Conservation (phyloP, 352 stramenopile species). For the Pythium phragmiticola region DNA sequence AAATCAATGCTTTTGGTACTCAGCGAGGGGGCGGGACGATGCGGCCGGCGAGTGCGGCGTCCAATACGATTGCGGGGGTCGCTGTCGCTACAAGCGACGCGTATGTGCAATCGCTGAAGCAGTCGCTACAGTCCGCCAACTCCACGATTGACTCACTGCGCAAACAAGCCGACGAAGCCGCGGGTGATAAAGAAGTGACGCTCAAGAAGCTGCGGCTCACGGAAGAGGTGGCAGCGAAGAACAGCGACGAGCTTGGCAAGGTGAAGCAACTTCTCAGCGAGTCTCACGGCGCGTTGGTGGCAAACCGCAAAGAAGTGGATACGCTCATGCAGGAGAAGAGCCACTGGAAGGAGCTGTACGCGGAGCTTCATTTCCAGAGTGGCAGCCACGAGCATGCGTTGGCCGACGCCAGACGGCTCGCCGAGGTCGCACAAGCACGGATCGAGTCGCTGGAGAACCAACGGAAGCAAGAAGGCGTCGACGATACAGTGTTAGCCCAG, state of each 20-base stretch:
- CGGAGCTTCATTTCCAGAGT: conserved; percentile 40
- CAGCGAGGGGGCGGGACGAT: not conserved
- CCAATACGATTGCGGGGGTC: not conserved
- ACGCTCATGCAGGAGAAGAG: conserved; percentile 34
- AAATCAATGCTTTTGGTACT: not conserved
- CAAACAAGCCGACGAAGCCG: conserved; percentile 38
- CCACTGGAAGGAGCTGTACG: conserved; percentile 41
- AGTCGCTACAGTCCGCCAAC: conserved; percentile 39
- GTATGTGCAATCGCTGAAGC: conserved; percentile 44
- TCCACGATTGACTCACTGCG: conserved; percentile 40
- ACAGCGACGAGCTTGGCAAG: conserved; percentile 41
- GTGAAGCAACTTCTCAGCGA: conserved; percentile 50
- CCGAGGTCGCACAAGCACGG: conserved; percentile 30
- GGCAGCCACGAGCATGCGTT: conserved; percentile 33
- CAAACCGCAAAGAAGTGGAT: conserved; percentile 33
- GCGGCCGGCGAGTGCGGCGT: conserved; percentile 11
- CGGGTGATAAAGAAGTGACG: conserved; percentile 34
- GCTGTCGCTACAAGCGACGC: conserved; percentile 12
- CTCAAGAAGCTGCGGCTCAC: conserved; percentile 28
- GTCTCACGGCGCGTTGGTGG: conserved; percentile 39
- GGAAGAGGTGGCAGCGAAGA: conserved; percentile 33
- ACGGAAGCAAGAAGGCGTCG: not conserved
- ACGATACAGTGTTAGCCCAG: not conserved
- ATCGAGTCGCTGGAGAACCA: conserved; percentile 18
- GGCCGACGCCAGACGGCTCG: conserved; percentile 35